Evolutionary conservation across 2,329 filamentous ascomycete species (phyloP), one percentile per base, ranked within the genome.

Genomic region (Neospermospora avenae): DNA sequence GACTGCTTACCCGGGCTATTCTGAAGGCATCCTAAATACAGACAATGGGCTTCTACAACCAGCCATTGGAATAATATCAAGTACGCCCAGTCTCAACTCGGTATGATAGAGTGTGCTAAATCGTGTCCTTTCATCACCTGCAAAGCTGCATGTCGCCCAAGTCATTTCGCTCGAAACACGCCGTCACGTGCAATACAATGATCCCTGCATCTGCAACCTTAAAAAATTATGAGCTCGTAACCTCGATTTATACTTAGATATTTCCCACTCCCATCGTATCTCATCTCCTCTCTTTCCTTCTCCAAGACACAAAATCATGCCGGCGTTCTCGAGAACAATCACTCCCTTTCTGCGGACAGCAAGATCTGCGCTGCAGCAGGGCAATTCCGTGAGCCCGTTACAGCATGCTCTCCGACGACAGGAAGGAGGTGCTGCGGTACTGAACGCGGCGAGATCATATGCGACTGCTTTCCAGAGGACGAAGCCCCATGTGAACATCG

Each of bases 401-500:
- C 90, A 92, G 77, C 83, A 84, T 72, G 83, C 84, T 65, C 76
- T 89, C 71, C 82, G 81, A 72, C 77, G 79, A 68, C 83, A 86
- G 76, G 85, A 84, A 73, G 81, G 82, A 73, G 81, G 82, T 67
- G 80, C 83, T 68, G 82, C 84, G 65, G 81, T 87, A 69, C 79
- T 88, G 72, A 87, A 86, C 77, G 78, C 87, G 71, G 82, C 83
- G 74, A 81, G 85, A 69, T 81, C 80, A 73, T 88, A 88, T 70
- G 85, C 85, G 58, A 66, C 70, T 63, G 81, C 82, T 60, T 99
- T 89, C 75, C 86, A 96, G 84, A 87, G 95, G 74, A 87, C 82
- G 74, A 99, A 99, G 84, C 95, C 95, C 62, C 95, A 99, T 77
- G 93, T 99, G 68, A 99, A 99, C 81, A 95, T 99, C 74, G 95